phyloP scores from a whole-genome alignment of 2,329 filamentous ascomycete species.

The Lizonia empirigonia region DNA sequence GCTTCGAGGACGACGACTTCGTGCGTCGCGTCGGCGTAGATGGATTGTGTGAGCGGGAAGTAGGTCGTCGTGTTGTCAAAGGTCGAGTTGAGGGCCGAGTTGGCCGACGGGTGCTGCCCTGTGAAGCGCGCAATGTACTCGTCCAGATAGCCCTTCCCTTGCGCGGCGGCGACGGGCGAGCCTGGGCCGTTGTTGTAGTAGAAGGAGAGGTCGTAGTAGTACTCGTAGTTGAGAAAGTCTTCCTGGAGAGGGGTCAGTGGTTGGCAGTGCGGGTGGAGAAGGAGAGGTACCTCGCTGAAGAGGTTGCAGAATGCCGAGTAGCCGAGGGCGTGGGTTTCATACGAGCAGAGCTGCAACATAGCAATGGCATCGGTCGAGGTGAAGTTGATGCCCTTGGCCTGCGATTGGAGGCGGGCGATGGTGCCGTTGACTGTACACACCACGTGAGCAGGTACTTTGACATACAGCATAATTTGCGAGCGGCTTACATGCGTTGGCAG shows the following conservation, averaged over 20 bases:
- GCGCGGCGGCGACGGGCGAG: constrained; percentile 38
- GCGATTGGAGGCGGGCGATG: constrained; percentile 35
- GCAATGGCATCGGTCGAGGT: constrained; percentile 46
- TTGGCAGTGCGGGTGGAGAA: background rate
- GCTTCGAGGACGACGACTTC: constrained; percentile 47
- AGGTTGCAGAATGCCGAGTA: constrained; percentile 52
- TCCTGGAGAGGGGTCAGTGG: constrained; percentile 19
- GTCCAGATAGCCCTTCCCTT: constrained; percentile 41
- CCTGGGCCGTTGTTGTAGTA: constrained; percentile 43
- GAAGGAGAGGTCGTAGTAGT: constrained; percentile 52
- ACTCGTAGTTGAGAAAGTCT: constrained; percentile 54
- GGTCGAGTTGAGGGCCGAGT: constrained; percentile 32
- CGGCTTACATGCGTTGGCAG: constrained; percentile 26
- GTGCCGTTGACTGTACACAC: constrained; percentile 29
- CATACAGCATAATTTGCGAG: background rate
- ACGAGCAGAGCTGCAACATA: constrained; percentile 49
- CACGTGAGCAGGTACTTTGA: background rate
- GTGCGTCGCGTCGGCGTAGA: constrained; percentile 52
- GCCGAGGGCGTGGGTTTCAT: constrained; percentile 48
- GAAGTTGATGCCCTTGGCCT: constrained; percentile 33
- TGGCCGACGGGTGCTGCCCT: constrained; percentile 26
- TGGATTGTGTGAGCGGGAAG: constrained; percentile 53
- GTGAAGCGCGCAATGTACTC: constrained; percentile 40
- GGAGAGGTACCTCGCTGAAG: constrained; percentile 41
- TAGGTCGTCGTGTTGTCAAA: constrained; percentile 51